phyloP scores from a whole-genome alignment of 2,329 filamentous ascomycete genomes.

The Stemphylium beticola region DNA sequence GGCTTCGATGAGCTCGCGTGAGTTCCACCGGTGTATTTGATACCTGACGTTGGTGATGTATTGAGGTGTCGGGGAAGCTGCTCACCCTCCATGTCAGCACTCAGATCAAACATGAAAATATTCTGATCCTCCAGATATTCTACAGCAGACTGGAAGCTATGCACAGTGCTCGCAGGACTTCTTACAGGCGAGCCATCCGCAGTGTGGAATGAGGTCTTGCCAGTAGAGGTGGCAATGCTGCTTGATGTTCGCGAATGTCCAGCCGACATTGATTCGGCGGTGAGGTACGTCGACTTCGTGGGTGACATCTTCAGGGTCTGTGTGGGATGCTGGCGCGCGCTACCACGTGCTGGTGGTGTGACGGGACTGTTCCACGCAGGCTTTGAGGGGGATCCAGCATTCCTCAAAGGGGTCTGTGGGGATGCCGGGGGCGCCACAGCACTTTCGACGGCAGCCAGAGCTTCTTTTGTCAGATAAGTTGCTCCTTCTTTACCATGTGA shows the following conservation, averaged over 20 bases:
- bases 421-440: constrained; percentile 21
- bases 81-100: constrained; percentile 23
- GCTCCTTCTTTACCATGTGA: constrained; percentile 14
- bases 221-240: constrained; percentile 28
- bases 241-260: constrained; percentile 21
- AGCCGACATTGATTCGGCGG: neutral
- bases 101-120: constrained; percentile 9
- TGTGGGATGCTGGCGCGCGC: constrained; percentile 12
- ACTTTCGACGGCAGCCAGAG: constrained; percentile 28
- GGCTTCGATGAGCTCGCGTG: constrained; percentile 13
- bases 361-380: constrained; percentile 24
- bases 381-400: constrained; percentile 25
- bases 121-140: constrained; percentile 16
- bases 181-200: constrained; percentile 40
- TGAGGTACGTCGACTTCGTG: constrained; percentile 11
- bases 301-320: constrained; percentile 29
- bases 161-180: constrained; percentile 25
- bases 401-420: constrained; percentile 18
- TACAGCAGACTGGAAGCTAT: constrained; percentile 27
- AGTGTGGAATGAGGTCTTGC: constrained; percentile 27
- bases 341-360: constrained; percentile 20
- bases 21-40: neutral
- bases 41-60: neutral
- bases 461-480: constrained; percentile 40
- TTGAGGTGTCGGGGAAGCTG: constrained; percentile 9